These are phyloP conservation scores for Cucumis cinereus DNA, from an alignment of 306 rosid genomes.

Conservation along the genomic window DNA sequence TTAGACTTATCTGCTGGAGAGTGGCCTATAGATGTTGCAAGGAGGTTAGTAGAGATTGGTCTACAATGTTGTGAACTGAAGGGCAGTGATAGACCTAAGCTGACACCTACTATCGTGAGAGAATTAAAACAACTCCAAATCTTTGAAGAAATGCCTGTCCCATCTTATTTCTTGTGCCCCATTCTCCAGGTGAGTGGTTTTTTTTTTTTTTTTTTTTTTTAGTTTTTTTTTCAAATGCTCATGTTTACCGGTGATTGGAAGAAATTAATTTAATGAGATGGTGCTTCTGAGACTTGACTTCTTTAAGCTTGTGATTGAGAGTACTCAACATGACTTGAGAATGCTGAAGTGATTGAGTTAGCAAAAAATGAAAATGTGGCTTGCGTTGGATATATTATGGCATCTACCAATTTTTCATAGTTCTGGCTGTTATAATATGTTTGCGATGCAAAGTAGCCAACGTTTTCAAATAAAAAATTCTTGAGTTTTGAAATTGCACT, in stretches of 20 bases:
- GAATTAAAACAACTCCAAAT: slow-evolving; percentile 57
- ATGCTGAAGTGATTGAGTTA: background rate
- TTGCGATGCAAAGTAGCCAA: background rate
- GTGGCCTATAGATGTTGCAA: slow-evolving; percentile 53
- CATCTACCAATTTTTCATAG: background rate
- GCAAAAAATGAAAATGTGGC: background rate
- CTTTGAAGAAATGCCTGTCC: slow-evolving; percentile 63
- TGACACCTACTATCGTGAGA: slow-evolving; percentile 65
- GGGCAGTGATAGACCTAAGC: slow-evolving; percentile 55
- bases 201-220: background rate
- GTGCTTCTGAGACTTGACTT: background rate
- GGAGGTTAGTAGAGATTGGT: slow-evolving; percentile 49
- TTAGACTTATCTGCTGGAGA: slow-evolving; percentile 68
- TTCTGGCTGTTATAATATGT: background rate
- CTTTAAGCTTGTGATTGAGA: background rate
- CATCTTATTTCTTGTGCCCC: slow-evolving; percentile 76
- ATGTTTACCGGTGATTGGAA: background rate
- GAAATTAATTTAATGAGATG: background rate
- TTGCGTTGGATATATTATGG: background rate
- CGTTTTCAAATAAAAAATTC: background rate
- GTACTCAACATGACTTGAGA: background rate
- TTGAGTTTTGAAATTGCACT: background rate
- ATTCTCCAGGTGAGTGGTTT: slow-evolving; percentile 47
- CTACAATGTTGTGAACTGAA: slow-evolving; percentile 64
- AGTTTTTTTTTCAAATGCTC: background rate